Conservation (phyloP, 2,329 filamentous ascomycete species). For the Cryphonectria parasitica region DNA sequence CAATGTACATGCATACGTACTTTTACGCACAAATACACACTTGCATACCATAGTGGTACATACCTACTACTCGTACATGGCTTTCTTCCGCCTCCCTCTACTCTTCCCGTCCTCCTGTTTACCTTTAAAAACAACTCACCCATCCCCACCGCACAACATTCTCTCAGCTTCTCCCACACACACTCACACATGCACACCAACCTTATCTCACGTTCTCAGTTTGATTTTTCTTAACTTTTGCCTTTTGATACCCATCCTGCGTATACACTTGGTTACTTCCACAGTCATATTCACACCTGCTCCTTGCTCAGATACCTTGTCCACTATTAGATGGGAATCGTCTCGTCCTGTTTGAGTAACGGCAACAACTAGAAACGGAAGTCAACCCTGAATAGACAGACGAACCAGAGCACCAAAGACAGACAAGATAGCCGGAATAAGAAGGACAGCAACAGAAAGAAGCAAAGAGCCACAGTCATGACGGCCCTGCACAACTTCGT, state of each 20-base stretch:
- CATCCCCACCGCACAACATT: neutral
- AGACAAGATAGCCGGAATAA: neutral
- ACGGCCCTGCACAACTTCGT: constrained; percentile 29
- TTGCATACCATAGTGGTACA: neutral
- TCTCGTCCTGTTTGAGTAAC: neutral
- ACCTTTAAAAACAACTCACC: constrained; percentile 2
- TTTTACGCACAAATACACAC: neutral
- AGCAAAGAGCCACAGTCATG: constrained; percentile 12
- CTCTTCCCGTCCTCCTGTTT: neutral
- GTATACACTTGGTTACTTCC: neutral
- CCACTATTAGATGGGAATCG: neutral
- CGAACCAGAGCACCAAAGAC: neutral
- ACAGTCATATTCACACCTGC: neutral
- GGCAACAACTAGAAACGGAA: neutral
- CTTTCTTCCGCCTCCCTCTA: neutral
- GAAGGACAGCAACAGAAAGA: neutral
- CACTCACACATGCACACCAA: neutral
- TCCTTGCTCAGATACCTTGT: neutral
- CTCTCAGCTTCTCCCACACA: neutral
- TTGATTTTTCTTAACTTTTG: neutral
- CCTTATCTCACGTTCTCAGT: neutral
- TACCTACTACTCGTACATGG: neutral
- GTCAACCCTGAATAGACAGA: neutral
- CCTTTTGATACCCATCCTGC: constrained; percentile 9
- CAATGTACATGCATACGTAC: neutral